Evolutionary conservation across 768 basidiomycete species (phyloP).

Genomic region (Podaxis mareebaensis): DNA sequence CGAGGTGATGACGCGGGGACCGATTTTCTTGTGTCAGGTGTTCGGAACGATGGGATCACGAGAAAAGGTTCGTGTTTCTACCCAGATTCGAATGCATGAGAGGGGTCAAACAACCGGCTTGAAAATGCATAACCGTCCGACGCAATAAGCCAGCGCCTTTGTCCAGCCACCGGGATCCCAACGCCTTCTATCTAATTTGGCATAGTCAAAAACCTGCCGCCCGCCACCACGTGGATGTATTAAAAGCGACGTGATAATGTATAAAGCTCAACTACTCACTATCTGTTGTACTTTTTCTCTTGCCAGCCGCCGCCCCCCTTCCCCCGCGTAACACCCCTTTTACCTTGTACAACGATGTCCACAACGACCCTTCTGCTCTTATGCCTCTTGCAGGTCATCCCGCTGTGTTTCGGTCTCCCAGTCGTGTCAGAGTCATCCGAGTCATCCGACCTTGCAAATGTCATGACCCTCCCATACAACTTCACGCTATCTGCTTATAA

Average conservation of each 20-base stretch:
- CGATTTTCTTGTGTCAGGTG: too few species aligned
- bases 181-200: slow-evolving; percentile 6
- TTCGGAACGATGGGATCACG: too few species aligned
- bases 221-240: slow-evolving; percentile 1
- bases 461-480: slow-evolving; percentile 29
- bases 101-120: too few species aligned
- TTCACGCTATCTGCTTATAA: slow-evolving; percentile 51
- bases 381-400: not conserved
- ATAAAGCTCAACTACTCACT: not conserved
- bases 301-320: not conserved
- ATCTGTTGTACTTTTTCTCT: not conserved
- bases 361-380: not conserved
- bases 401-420: not conserved
- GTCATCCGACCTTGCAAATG: not conserved
- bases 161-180: not conserved
- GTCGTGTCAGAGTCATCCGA: not conserved
- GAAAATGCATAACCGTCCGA: not conserved
- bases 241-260: not conserved
- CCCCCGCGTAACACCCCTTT: not conserved
- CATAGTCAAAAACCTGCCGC: not conserved
- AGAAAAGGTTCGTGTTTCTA: too few species aligned
- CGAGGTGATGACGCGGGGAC: too few species aligned
- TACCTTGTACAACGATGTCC: not conserved
- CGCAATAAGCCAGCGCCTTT: not conserved
- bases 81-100: too few species aligned